Conservation (phyloP, 2,329 filamentous ascomycete genomes). For the Dactylellina leptospora region DNA sequence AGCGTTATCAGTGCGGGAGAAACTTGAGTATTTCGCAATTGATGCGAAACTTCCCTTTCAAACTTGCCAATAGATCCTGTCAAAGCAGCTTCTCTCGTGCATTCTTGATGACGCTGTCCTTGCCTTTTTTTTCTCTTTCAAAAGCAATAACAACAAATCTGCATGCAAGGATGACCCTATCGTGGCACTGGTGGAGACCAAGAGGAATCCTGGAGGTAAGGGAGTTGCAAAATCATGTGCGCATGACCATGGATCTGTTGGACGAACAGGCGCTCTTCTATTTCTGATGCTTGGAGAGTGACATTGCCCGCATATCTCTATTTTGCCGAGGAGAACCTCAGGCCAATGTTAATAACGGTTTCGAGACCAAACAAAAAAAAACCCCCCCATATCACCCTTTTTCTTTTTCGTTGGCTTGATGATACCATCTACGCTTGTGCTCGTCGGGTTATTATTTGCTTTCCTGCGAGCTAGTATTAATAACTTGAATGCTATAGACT, state of each 20-base stretch:
- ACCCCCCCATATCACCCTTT: slow-evolving; percentile 26
- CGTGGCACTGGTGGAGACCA: slow-evolving; percentile 3
- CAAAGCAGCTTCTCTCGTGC: slow-evolving; percentile 14
- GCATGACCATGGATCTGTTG: slow-evolving; percentile 50
- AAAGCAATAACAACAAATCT: slow-evolving; percentile 24
- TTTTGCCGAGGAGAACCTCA: slow-evolving; percentile 31
- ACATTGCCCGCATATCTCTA: slow-evolving; percentile 15
- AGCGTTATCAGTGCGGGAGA: slow-evolving; percentile 9
- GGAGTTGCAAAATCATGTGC: slow-evolving; percentile 33
- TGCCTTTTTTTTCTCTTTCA: background rate
- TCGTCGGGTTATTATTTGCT: slow-evolving; percentile 40
- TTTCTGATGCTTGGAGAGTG: slow-evolving; percentile 9
- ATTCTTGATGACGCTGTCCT: slow-evolving; percentile 40
- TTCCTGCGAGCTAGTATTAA: background rate
- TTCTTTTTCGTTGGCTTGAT: slow-evolving; percentile 34
- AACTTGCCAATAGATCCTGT: slow-evolving; percentile 23
- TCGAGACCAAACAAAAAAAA: slow-evolving; percentile 3
- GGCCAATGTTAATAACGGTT: too few species aligned
- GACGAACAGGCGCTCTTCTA: slow-evolving; percentile 14
- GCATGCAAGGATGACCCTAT: slow-evolving; percentile 27
- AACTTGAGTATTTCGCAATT: slow-evolving; percentile 14
- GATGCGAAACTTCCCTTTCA: slow-evolving; percentile 15
- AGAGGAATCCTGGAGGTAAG: slow-evolving; percentile 16
- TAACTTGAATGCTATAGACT: slow-evolving; percentile 2
- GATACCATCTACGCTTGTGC: slow-evolving; percentile 2